Percentiles rank a stretch among this genome's conserved stretches.
phyloP scores from a whole-genome alignment of 768 basidiomycete genomes.

The Mycena sanguinolenta region DNA sequence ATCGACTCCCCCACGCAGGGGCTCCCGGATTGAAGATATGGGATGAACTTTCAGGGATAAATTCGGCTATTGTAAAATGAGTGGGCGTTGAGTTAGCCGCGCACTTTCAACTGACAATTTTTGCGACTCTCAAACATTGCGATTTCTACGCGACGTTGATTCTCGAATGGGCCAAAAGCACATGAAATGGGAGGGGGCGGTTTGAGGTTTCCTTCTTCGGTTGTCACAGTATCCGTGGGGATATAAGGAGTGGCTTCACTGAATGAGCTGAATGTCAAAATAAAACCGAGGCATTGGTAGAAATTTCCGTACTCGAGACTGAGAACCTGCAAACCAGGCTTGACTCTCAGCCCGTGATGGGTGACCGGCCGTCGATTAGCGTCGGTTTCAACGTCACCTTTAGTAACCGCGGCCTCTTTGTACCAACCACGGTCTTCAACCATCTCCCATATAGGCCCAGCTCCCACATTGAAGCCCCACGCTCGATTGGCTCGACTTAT shows the following conservation, averaged over 20 bases:
- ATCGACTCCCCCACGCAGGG: conserved; percentile 90
- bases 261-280: conserved; percentile 8
- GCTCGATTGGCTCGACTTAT: conserved; percentile 74
- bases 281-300: conserved; percentile 4
- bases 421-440: conserved; percentile 84
- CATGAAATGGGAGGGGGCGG: conserved; percentile 71
- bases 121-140: conserved; percentile 68
- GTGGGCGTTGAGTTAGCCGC: neutral
- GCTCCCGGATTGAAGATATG: conserved; percentile 90
- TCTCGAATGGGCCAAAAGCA: conserved; percentile 73
- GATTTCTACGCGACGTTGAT: conserved; percentile 64
- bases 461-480: conserved; percentile 81
- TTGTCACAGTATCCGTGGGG: conserved; percentile 65
- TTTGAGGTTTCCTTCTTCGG: conserved; percentile 62
- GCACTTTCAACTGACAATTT: conserved; percentile 58
- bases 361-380: conserved; percentile 71
- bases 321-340: conserved; percentile 61
- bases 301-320: conserved; percentile 55
- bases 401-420: conserved; percentile 66
- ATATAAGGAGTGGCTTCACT: conserved; percentile 74
- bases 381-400: conserved; percentile 58
- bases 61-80: conserved; percentile 61
- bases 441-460: conserved; percentile 85
- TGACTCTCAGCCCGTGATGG: conserved; percentile 58
- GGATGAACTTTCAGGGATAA: conserved; percentile 68